Conservation (phyloP, 2,329 filamentous ascomycete species). For the Cordyceps cateniannulata region DNA sequence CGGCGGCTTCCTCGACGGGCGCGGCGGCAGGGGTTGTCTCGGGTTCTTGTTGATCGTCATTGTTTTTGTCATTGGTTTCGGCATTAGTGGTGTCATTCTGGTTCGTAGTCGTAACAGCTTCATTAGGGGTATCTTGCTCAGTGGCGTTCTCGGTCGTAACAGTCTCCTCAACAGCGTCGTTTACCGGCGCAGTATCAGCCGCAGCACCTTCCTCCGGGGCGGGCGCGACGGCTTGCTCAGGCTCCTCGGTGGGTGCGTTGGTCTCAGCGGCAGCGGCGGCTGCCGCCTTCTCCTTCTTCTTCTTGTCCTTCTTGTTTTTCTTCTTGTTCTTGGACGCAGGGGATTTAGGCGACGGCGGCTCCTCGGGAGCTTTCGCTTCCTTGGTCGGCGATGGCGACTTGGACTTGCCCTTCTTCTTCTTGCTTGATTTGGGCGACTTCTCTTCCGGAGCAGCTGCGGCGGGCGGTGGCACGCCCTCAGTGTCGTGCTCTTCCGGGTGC, state of each 20-base stretch:
- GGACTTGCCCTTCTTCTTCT: constrained; percentile 16
- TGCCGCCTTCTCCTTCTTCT: constrained; percentile 12
- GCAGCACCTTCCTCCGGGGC: not conserved
- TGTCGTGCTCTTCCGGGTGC: not conserved
- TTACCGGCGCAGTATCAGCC: not conserved
- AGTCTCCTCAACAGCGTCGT: not conserved
- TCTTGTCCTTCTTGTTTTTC: constrained; percentile 18
- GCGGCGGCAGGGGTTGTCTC: not conserved
- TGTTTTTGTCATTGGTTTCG: constrained; percentile 12
- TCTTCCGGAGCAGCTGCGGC: constrained; percentile 6
- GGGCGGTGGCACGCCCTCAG: constrained; percentile 5
- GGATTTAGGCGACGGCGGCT: not conserved
- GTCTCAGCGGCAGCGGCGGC: constrained; percentile 12
- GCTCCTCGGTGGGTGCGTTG: not conserved
- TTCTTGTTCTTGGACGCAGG: constrained; percentile 18
- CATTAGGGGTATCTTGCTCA: constrained; percentile 13
- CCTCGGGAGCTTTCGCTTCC: constrained; percentile 7
- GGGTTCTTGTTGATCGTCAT: not conserved
- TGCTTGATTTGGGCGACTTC: not conserved
- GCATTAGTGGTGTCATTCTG: constrained; percentile 11
- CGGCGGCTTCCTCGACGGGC: constrained; percentile 2
- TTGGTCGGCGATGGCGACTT: constrained; percentile 1
- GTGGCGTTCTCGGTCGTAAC: constrained; percentile 6
- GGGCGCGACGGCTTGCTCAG: not conserved
- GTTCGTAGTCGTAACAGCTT: constrained; percentile 14